phyloP scores from a whole-genome alignment of 805 yeast genomes.

The Sugiyamaella valdiviana region DNA sequence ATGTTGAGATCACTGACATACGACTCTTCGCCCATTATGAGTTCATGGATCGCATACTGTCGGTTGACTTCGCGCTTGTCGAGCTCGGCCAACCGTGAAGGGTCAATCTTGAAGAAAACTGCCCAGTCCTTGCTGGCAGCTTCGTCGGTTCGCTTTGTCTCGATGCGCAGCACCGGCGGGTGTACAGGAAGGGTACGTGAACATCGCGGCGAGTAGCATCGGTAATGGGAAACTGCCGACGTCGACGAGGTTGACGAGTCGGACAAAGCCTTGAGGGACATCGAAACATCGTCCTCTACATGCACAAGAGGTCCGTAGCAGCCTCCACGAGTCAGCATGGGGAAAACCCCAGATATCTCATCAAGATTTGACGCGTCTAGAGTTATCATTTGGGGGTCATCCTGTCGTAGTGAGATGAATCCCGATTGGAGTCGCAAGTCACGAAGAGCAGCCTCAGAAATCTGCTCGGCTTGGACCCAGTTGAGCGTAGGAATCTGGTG shows the following conservation, averaged over 20 bases:
- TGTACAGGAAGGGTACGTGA: conserved; percentile 20
- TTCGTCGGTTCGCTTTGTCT: conserved; percentile 18
- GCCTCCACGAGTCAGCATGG: conserved; percentile 30
- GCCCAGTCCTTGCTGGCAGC: conserved; percentile 25
- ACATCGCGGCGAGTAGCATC: conserved; percentile 30
- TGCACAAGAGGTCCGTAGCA: conserved; percentile 22
- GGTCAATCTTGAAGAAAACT: conserved; percentile 23
- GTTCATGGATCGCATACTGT: conserved; percentile 71
- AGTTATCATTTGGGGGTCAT: conserved; percentile 12
- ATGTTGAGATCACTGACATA: conserved; percentile 62
- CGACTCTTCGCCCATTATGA: conserved; percentile 63
- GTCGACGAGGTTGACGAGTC: background rate
- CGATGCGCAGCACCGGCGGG: conserved; percentile 7
- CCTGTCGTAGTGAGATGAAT: conserved; percentile 17
- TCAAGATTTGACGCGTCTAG: background rate
- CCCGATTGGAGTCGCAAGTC: conserved; percentile 21
- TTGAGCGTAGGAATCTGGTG: conserved; percentile 26
- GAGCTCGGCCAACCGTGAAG: conserved; percentile 20
- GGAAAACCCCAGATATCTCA: conserved; percentile 30
- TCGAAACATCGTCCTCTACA: background rate
- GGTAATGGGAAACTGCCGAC: conserved; percentile 2
- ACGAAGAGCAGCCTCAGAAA: conserved; percentile 25
- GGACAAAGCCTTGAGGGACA: conserved; percentile 16
- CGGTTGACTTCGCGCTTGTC: conserved; percentile 44
- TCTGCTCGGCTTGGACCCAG: conserved; percentile 28